phyloP scores from a whole-genome alignment of 345 rosid genomes.

The Eucalyptus pauciflora region DNA sequence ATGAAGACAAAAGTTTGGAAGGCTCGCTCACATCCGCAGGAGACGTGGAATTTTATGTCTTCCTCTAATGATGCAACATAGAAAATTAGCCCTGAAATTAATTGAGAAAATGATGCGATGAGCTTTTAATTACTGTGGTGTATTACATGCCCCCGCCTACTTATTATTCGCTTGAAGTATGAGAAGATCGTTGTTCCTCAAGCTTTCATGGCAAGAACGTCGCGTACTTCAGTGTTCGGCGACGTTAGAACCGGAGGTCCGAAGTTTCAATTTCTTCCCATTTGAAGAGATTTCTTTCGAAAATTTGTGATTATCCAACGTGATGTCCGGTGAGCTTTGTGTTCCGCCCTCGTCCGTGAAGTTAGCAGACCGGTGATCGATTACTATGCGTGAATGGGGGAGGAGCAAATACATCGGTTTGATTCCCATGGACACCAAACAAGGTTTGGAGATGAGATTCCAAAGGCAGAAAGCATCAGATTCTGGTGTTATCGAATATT shows the following conservation, averaged over 20 bases:
- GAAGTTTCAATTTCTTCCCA: not conserved
- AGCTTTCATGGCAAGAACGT: too few species aligned
- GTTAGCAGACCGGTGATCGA: not conserved
- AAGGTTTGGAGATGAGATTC: not conserved
- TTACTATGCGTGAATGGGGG: not conserved
- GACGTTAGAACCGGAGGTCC: not conserved
- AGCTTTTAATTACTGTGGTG: not conserved
- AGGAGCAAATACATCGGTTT: not conserved
- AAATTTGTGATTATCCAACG: not conserved
- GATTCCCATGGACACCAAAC: not conserved
- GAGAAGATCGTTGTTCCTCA: too few species aligned
- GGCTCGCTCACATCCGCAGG: too few species aligned
- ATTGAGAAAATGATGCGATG: not conserved
- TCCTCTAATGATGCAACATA: not conserved
- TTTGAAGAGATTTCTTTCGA: not conserved
- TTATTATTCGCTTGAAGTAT: too few species aligned
- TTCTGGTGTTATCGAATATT: not conserved
- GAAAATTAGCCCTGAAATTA: not conserved
- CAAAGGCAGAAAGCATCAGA: not conserved
- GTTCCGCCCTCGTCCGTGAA: not conserved
- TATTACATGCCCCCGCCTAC: too few species aligned
- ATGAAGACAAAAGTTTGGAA: not conserved
- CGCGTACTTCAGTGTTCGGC: not conserved
- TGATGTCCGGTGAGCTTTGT: not conserved
- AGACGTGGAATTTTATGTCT: not conserved